These are phyloP conservation scores for Cubamyces lactineus DNA, from an alignment of 768 basidiomycete species.

Conservation along the genomic window DNA sequence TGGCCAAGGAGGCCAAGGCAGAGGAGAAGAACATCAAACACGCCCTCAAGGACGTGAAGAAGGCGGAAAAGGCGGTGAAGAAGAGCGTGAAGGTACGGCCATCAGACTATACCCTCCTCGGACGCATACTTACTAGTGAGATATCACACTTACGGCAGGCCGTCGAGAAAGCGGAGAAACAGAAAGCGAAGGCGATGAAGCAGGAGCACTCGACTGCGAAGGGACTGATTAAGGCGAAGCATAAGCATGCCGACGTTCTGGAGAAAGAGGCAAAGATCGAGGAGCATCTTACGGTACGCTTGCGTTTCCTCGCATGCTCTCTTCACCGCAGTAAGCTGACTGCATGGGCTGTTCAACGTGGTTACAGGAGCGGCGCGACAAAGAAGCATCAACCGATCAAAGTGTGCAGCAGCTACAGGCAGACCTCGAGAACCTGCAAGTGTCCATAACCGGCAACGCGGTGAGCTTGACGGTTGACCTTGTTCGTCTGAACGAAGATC, in stretches of 20 bases:
- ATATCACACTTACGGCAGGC: slow-evolving; percentile 5
- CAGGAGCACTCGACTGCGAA: slow-evolving; percentile 16
- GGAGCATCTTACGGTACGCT: slow-evolving; percentile 6
- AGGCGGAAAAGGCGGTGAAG: slow-evolving; percentile 24
- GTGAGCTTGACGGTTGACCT: background rate
- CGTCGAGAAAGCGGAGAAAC: slow-evolving; percentile 17
- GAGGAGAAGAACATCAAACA: slow-evolving; percentile 19
- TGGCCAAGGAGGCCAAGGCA: slow-evolving; percentile 17
- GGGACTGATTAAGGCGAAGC: slow-evolving; percentile 16
- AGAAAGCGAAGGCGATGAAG: slow-evolving; percentile 9
- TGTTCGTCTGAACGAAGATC: no score
- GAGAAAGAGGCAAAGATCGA: slow-evolving; percentile 7
- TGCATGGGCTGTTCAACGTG: background rate
- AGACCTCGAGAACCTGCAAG: slow-evolving; percentile 13
- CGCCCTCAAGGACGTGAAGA: slow-evolving; percentile 20
- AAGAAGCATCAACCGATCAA: slow-evolving; percentile 5
- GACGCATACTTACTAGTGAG: background rate
- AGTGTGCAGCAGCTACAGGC: slow-evolving; percentile 4
- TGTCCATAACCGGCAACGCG: slow-evolving; percentile 15
- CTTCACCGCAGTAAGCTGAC: background rate
- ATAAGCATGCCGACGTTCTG: slow-evolving; percentile 15
- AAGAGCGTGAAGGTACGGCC: slow-evolving; percentile 23
- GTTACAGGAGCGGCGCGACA: slow-evolving; percentile 10
- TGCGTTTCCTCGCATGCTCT: background rate
- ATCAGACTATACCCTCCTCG: background rate